Base-by-base conservation (phyloP, 331 rosid genomes). In the Arachis monticola region DNA sequence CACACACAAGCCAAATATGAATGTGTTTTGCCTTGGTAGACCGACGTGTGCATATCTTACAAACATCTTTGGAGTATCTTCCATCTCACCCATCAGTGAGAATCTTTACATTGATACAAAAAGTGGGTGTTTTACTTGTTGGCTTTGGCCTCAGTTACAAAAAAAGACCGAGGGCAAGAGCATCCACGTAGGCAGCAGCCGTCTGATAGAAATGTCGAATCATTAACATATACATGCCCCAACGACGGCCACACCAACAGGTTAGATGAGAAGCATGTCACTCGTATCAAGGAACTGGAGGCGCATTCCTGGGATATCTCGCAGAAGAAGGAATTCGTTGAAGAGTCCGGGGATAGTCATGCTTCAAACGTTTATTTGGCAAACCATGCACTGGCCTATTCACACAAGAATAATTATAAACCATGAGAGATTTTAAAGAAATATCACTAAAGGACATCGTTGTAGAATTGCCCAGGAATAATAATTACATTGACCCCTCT, bases 271-370 rank as follows among this genome's bases (percentile, higher is more conserved):
- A 75, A 62, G 61, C 40, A 32, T 0, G 13, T 60, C n/a, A 42
- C 45, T 22, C 69, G 66, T 83, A 66, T 79, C 90, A 94, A 53
- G 97, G 96, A 85, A 90, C 91, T 40, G 92, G 88, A 58, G 97
- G 91, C 55, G 97, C 89, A 76, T 92, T 92, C 87, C 87, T 85
- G 10, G 97, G 86, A 87, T 87, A 88, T 86, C 97, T 89, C 47
- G 86, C 85, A 44, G 97, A 85, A 5, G 98, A 87, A 0, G 97
- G 88, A 60, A 87, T 56, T 51, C 93, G 88, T 69, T 92, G 94
- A 70, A 88, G 56, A 62, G 74, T 73, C 67, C 92, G 88, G 1
- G 93, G 93, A 81, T 83, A 88, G 58, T 95, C 99, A 51, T 78
- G 97, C 89, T 86, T 95, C 86, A 80, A 10, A 41, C 97, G 99